phyloP scores from a whole-genome alignment of 1,139 yeast genomes.

The Candida pseudoviswanathii region DNA sequence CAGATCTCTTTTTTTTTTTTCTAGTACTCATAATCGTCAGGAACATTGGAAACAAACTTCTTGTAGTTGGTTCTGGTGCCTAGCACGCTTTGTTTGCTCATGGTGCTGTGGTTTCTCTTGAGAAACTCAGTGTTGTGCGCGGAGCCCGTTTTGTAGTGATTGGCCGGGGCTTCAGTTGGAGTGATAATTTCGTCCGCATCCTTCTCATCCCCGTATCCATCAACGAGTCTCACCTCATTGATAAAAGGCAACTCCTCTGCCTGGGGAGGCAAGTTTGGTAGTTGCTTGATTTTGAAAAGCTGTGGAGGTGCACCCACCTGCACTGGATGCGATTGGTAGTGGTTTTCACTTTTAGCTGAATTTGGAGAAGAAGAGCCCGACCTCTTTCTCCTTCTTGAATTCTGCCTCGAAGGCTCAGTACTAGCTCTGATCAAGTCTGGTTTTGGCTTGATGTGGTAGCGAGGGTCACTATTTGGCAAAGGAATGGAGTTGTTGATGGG shows the following conservation, averaged over 20 bases:
- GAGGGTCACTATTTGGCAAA: background rate
- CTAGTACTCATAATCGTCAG: constrained; percentile 16
- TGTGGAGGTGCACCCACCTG: constrained; percentile 4
- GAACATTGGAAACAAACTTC: constrained; percentile 39
- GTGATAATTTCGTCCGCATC: background rate
- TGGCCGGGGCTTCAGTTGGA: constrained; percentile 4
- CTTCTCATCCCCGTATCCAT: constrained; percentile 13
- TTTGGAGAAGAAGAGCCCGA: constrained; percentile 4
- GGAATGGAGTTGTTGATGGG: background rate
- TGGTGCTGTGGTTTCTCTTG: constrained; percentile 33
- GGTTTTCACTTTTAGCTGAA: constrained; percentile 4
- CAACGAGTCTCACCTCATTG: constrained; percentile 35
- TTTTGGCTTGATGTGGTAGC: background rate
- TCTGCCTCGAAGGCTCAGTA: constrained; percentile 14
- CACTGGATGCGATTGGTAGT: background rate
- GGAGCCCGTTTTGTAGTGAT: constrained; percentile 2
- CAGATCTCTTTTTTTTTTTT: too few relatives aligned
- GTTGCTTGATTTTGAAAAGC: constrained; percentile 8
- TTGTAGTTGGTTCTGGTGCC: constrained; percentile 45
- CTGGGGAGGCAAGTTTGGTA: constrained; percentile 19
- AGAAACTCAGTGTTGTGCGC: constrained; percentile 6
- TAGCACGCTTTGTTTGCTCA: constrained; percentile 39
- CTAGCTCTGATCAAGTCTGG: constrained; percentile 13
- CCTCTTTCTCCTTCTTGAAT: constrained; percentile 5
- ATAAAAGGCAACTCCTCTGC: constrained; percentile 41